Evolutionary conservation across 2,329 filamentous ascomycete genomes (phyloP).

Genomic region (Colletotrichum lindemuthianum): DNA sequence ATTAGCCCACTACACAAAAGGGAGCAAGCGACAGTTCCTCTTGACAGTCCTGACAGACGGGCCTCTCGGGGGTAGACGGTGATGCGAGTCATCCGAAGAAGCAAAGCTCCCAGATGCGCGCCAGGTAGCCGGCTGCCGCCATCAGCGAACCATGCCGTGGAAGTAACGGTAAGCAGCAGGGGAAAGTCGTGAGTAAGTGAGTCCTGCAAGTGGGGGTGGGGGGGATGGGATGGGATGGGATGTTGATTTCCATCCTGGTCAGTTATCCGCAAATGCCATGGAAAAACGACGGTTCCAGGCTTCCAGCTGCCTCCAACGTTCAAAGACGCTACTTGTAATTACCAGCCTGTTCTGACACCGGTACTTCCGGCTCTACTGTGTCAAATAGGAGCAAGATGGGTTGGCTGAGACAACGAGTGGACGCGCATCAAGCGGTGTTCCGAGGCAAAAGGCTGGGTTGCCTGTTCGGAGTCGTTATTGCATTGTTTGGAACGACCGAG

Average conservation of each 20-base stretch:
- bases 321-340: not conserved
- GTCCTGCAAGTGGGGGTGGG: conserved; percentile 14
- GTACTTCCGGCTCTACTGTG: conserved; percentile 18
- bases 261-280: conserved; percentile 8
- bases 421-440: not conserved
- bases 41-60: not conserved
- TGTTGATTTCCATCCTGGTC: not conserved
- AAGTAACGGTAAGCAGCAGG: not conserved
- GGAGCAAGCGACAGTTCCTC: not conserved
- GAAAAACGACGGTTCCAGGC: not conserved
- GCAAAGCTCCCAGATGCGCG: not conserved
- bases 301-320: conserved; percentile 13
- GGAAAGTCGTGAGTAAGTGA: not conserved
- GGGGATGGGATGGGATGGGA: too few species aligned
- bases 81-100: conserved; percentile 29
- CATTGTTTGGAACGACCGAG: conserved; percentile 5
- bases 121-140: conserved; percentile 1
- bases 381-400: conserved; percentile 17
- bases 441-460: too few species aligned
- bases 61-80: conserved; percentile 1
- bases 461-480: not conserved
- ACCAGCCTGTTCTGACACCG: conserved; percentile 15
- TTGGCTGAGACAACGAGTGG: conserved; percentile 15
- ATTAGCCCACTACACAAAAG: not conserved
- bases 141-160: not conserved